Evolutionary conservation across 345 rosid species (phyloP).

Genomic region (Gynandropsis gynandra): DNA sequence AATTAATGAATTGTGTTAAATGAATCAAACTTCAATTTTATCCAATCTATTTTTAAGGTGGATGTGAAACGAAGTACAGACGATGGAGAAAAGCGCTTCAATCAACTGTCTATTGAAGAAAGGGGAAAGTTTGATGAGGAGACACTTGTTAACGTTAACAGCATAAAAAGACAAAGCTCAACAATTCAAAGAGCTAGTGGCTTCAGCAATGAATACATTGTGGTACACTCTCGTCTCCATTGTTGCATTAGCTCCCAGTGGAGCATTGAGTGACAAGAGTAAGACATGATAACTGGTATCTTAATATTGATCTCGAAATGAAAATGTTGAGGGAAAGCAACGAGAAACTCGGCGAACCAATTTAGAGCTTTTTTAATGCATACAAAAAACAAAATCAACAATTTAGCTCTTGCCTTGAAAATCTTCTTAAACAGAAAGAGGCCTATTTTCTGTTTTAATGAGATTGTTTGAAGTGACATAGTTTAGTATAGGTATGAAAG

Average conservation of each 20-base stretch:
- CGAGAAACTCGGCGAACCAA: no score
- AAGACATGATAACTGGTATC: neutral
- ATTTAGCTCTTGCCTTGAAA: no score
- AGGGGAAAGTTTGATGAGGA: slow-evolving; percentile 91
- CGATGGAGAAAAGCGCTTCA: slow-evolving; percentile 82
- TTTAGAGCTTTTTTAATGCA: no score
- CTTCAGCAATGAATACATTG: slow-evolving; percentile 79
- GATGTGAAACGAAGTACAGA: slow-evolving; percentile 68
- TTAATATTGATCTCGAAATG: neutral
- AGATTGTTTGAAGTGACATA: no score
- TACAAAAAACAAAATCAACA: no score
- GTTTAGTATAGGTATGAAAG: no score
- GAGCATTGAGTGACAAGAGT: neutral
- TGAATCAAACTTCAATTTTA: slow-evolving; percentile 9
- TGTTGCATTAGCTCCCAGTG: slow-evolving; percentile 3
- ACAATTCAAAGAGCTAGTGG: slow-evolving; percentile 46
- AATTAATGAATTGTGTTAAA: slow-evolving; percentile 1
- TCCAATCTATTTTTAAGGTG: slow-evolving; percentile 36
- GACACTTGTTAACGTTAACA: slow-evolving; percentile 87
- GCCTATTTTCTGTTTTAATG: no score
- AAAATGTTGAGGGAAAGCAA: neutral
- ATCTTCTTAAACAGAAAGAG: no score
- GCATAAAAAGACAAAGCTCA: slow-evolving; percentile 60
- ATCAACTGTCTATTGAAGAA: slow-evolving; percentile 93
- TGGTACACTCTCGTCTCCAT: slow-evolving; percentile 42